Conservation (phyloP, 257 asterid genomes). For the Sherardia arvensis region DNA sequence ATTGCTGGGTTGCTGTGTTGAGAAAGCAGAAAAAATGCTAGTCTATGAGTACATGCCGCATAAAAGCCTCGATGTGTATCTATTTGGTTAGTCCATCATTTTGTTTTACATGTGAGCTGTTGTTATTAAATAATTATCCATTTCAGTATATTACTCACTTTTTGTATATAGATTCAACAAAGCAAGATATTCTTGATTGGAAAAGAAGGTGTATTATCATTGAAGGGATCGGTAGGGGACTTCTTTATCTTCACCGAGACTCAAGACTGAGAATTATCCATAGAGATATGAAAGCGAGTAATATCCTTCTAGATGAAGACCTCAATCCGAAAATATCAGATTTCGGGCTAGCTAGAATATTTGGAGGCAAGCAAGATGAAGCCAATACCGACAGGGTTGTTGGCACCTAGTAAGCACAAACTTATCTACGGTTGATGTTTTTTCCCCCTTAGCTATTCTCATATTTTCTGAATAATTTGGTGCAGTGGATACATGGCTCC, state of each 20-base stretch:
- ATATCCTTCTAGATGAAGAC: not conserved
- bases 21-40: not conserved
- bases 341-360: not conserved
- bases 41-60: constrained; percentile 1
- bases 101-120: too few species aligned
- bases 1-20: not conserved
- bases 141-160: not conserved
- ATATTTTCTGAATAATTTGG: not conserved
- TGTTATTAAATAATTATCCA: too few species aligned
- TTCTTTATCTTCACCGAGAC: not conserved
- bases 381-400: not conserved
- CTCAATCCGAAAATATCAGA: not conserved
- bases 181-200: not conserved
- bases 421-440: not conserved
- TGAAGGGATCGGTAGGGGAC: not conserved
- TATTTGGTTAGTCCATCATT: not conserved
- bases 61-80: not conserved
- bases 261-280: constrained; percentile 2
- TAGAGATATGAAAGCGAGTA: not conserved
- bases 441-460: too few species aligned
- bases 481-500: not conserved
- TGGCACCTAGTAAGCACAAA: not conserved
- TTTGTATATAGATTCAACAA: not conserved
- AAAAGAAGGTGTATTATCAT: not conserved
- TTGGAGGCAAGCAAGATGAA: not conserved